Evolutionary conservation across 2,329 filamentous ascomycete genomes (phyloP), one percentile per base, ranked within the genome.

Genomic region (Mycosphaerella arachidis): DNA sequence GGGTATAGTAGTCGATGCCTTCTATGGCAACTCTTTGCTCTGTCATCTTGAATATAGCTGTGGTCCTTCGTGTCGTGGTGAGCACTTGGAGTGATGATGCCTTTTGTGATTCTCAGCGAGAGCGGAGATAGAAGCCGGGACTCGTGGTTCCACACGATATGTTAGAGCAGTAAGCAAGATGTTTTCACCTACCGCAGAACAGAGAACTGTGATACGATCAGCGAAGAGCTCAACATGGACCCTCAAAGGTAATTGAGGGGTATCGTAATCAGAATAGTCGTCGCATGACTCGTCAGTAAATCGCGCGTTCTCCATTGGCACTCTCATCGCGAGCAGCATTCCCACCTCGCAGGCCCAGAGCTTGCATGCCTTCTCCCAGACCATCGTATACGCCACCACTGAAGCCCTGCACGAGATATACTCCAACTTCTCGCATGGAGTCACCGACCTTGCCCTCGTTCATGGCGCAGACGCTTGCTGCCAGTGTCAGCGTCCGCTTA

Each of bases 301-400:
- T 52, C 50, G 29, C 50, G 50, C 50, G 43, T 40, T 46, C 18
- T 51, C 18, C 24, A 57, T 18, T 27, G 35, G 10, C 20, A 9
- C 9, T 52, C 37, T 59, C 57, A 51, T 40, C 53, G 37, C 18
- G 27, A 10, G 12, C n/a, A 30, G 30, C 33, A 35, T 51, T 51
- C 27, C 48, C 53, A 33, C 55, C 50, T 33, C 63, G 70, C 59
- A 65, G 60, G 1, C 79, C 78, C 52, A 83, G 61, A 46, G 80
- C 74, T 20, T 74, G 70, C 71, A 85, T 76, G 0, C 83, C 83
- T 61, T 85, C 80, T 1, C 78, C 79, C 37, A 79, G 76, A 6
- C 88, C 86, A 66, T 90, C 86, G 66, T 85, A 84, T 46, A 91
- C 76, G 0, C 88, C 89, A 13, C 85, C 86, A 1, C 84, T 81